Base-by-base conservation (phyloP, 345 rosid genomes). In the Mangifera indica region DNA sequence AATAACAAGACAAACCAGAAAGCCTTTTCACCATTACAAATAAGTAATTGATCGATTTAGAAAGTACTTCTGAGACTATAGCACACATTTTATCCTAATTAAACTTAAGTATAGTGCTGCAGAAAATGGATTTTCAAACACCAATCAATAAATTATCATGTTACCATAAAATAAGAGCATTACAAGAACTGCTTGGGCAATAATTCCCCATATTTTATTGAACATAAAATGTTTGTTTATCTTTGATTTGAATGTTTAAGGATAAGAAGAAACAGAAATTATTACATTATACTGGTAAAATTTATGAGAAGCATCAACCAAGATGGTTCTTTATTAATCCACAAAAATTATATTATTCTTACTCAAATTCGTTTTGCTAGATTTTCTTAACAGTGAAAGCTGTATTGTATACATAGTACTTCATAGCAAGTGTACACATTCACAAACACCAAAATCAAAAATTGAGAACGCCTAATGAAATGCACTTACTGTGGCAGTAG, bases 401-500 rank as follows among this genome's bases (percentile, higher is more conserved):
- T 37, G 42, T 37, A 37, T 37, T 7, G 1, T 37, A 2, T 24
- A 18, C 10, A 17, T 22, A 2, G 53, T 26, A n/a, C 18, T 32
- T 24, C 2, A 44, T 29, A 29, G 32, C 0, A 29, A 74, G 44
- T 49, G 37, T 51, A 26, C 7, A 8, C 22, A 71, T 53, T 51
- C 45, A 77, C 63, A 65, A 64, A 67, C 60, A 67, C 13, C 75
- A 73, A 44, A 48, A 68, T 55, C 26, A 53, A 32, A 62, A 79
- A 66, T n/a, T 51, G 57, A 56, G 48, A 58, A 51, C 42, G 46
- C 58, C 4, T 34, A 42, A 75, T 57, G 71, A 37, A 37, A 37
- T 37, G 42, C 62, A 69, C 12, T 83, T 79, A 91, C 98, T 10
- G 87, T 86, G 20, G 87, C 56, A 81, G 98, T 93, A 62, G 97